A percentile compares a stretch with the other conserved stretches of the same genome.
These are phyloP conservation scores for Tremella yokohamensis DNA, from an alignment of 768 basidiomycete genomes.

Conservation along the genomic window DNA sequence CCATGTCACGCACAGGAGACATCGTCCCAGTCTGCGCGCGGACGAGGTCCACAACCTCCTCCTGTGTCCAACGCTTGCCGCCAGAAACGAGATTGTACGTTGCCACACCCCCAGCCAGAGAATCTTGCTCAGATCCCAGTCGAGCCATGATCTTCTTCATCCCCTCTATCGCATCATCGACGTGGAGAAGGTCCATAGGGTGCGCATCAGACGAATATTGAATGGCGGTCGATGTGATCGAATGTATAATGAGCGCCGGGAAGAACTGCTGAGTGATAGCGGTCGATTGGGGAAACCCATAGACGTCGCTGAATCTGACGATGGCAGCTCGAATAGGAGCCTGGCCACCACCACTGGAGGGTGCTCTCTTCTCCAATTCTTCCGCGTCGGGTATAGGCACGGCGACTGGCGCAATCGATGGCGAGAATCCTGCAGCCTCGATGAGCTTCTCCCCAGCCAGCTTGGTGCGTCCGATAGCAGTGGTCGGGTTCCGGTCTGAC, in stretches of 20 bases:
- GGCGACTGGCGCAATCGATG: background rate
- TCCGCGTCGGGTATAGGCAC: background rate
- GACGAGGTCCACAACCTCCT: conserved; percentile 40
- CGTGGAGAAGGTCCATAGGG: conserved; percentile 38
- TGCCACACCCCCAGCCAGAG: conserved; percentile 13
- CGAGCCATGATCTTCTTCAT: conserved; percentile 16
- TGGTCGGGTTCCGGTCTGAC: conserved; percentile 19
- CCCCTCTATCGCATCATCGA: conserved; percentile 45
- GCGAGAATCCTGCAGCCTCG: conserved; percentile 12
- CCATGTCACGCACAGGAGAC: conserved; percentile 40
- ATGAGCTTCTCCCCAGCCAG: conserved; percentile 31
- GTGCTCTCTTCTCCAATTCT: background rate
- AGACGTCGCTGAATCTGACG: conserved; percentile 44
- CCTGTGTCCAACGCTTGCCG: conserved; percentile 28
- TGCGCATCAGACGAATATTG: conserved; percentile 40
- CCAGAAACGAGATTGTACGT: conserved; percentile 39
- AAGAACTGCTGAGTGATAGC: conserved; percentile 39
- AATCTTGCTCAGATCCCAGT: background rate
- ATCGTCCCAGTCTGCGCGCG: conserved; percentile 35
- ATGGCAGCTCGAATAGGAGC: conserved; percentile 18
- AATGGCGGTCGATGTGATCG: conserved; percentile 41
- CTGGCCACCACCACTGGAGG: background rate
- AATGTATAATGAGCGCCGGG: conserved; percentile 35
- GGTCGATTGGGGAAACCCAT: conserved; percentile 30
- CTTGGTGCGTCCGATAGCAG: conserved; percentile 42